These are phyloP conservation scores for Melampsora americana DNA, from an alignment of 1,284 basidiomycete species.

Conservation along the genomic window DNA sequence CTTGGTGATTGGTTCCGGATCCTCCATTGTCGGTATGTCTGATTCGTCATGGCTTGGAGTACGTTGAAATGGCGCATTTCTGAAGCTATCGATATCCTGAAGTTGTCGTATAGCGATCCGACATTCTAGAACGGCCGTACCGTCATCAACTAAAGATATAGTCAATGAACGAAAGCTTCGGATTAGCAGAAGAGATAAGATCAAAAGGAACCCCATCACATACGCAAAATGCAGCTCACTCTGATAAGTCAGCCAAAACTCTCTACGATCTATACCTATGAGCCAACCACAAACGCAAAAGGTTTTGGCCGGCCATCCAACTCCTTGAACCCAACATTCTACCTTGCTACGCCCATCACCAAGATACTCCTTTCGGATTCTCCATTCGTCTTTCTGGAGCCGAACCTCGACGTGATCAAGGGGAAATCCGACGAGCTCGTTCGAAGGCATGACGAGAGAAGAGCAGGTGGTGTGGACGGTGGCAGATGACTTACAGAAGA, in stretches of 20 bases:
- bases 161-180: not conserved
- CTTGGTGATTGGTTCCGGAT: not conserved
- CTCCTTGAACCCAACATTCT: slow-evolving; percentile 24
- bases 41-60: not conserved
- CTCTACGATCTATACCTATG: slow-evolving; percentile 27
- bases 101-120: slow-evolving; percentile 4
- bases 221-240: not conserved
- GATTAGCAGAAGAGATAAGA: not conserved
- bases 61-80: not conserved
- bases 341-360: not conserved
- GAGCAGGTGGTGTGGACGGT: slow-evolving; percentile 31
- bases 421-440: slow-evolving; percentile 7
- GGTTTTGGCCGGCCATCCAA: slow-evolving; percentile 22
- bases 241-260: slow-evolving; percentile 27
- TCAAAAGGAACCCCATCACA: not conserved
- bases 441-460: slow-evolving; percentile 17
- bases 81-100: not conserved
- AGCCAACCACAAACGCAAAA: slow-evolving; percentile 33
- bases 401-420: not conserved
- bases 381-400: slow-evolving; percentile 7
- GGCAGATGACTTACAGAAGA: slow-evolving; percentile 13
- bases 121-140: slow-evolving; percentile 36
- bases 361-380: slow-evolving; percentile 8
- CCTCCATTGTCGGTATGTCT: not conserved
- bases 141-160: slow-evolving; percentile 25